phyloP scores from a whole-genome alignment of 176 grass and related monocot genomes.

The Oryza australiensis region DNA sequence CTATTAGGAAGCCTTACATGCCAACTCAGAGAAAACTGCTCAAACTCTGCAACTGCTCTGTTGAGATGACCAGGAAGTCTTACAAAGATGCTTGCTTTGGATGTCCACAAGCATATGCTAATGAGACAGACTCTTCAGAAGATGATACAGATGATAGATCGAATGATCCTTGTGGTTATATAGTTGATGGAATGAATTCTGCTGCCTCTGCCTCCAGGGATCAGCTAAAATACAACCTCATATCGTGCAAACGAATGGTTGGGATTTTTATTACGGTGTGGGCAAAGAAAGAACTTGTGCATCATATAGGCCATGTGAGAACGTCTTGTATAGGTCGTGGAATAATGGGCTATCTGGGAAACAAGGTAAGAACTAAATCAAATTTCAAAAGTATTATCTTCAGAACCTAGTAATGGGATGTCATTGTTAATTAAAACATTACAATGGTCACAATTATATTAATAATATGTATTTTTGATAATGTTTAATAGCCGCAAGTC shows the following conservation, averaged over 20 bases:
- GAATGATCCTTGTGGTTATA: slow-evolving; percentile 44
- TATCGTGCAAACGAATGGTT: slow-evolving; percentile 94
- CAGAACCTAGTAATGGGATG: not conserved
- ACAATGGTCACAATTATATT: not conserved
- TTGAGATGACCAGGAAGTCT: slow-evolving; percentile 72
- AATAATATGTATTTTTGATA: not conserved
- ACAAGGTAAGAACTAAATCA: slow-evolving; percentile 64
- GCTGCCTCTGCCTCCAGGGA: slow-evolving; percentile 48
- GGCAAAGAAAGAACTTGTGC: slow-evolving; percentile 74
- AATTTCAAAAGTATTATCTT: not conserved
- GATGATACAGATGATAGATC: slow-evolving; percentile 67
- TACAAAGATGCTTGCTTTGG: slow-evolving; percentile 88
- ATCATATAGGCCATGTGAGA: slow-evolving; percentile 79
- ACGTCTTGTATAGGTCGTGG: slow-evolving; percentile 78
- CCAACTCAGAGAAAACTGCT: slow-evolving; percentile 57
- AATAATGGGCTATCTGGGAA: slow-evolving; percentile 92
- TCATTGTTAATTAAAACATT: slow-evolving; percentile 13
- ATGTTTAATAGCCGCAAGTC: not conserved
- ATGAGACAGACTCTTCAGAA: slow-evolving; percentile 68
- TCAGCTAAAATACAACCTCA: slow-evolving; percentile 77
- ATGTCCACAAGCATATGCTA: slow-evolving; percentile 60
- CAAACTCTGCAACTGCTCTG: slow-evolving; percentile 77
- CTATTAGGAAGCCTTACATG: slow-evolving; percentile 85
- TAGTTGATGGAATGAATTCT: slow-evolving; percentile 39
- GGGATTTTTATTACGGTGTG: slow-evolving; percentile 91